Base-by-base conservation (phyloP, 192 early-diverging fungal species). In the Paraglomus occultum region DNA sequence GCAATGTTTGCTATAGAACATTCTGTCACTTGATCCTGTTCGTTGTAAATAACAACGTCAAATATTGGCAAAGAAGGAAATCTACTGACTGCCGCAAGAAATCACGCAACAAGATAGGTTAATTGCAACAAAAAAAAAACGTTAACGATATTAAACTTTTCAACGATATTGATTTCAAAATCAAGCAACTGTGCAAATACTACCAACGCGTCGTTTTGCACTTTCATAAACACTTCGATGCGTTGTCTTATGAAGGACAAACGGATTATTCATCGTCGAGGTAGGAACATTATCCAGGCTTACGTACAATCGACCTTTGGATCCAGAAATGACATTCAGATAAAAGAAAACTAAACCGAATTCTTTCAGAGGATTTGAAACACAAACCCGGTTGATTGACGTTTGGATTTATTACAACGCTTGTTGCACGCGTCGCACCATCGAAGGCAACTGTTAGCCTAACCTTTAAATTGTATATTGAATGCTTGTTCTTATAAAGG, bases 1-100 rank as follows among this genome's bases (percentile, higher is more conserved):
- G 85, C 85, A 48, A 87, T 77, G 48, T 87, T 87, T 20, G 83
- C 77, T 57, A 87, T 83, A 31, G 82, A 75, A 9, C 79, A 74
- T 46, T 87, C 85, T 40, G 82, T 87, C 4, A 87, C 70, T 60
- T 87, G 69, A n/a, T 64, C 23, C 1, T 73, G 47, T 47, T 80
- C 64, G 59, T 87, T 87, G 46, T 75, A 84, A 39, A 87, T 31
- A 17, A 84, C 59, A 40, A 84, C 85, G 55, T 87, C 85, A 59
- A 80, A 84, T 8, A 78, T 69, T 31, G 31, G 31, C 31, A 31
- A 31, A 31, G 31, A 31, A 31, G 31, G 31, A 31, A 31, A 31
- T 31, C 31, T 31, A 31, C 31, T 31, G 31, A 51, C 51, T 70
- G 10, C 70, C 63, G 31, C 73, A 46, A 1, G 46, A 50, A 12